Base-by-base conservation (phyloP, 225 moss, liverwort and hornwort genomes). In the Rhytidiadelphus loreus region DNA sequence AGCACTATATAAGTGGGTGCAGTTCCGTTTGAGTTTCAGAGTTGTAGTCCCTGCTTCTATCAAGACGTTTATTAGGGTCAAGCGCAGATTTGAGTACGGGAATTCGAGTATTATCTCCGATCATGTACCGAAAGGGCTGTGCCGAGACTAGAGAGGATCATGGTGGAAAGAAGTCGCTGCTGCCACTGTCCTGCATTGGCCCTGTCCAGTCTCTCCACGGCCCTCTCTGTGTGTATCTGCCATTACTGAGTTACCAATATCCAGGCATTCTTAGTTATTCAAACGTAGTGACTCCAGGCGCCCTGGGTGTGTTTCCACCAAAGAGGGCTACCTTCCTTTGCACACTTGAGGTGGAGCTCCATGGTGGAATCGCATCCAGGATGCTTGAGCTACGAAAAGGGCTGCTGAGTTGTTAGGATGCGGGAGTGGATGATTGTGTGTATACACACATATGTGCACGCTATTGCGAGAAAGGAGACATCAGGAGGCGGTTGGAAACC, bases 191-290 rank as follows among this genome's bases (percentile, higher is more conserved):
- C 80, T 75, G 86, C 82, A 79, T 73, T 80, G 87, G 61, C 83
- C 79, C 87, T 87, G 88, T 93, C 90, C 85, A 90, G 87, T 93
- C 90, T 93, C 93, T 93, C 93, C 90, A 88, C 91, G 74, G 93
- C 84, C 91, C 91, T 88, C 86, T 91, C 86, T 58, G 86, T 69
- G 65, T 81, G 41, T n/a, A 33, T 81, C 89, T 77, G 74, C 50
- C 55, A 43, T 11, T 35, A 16, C 18, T 44, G 9, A 43, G 13
- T 57, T 53, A 22, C 25, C 35, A 44, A 69, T 43, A 80, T 79
- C 57, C 86, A 76, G 15, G 32, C 30, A 53, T 53, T 62, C 22
- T 55, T 46, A 44, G 44, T 87, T 58, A 3, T 65, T 55, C 78
- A 86, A 55, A 64, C 55, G 43, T 43, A 65, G 74, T 81, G 74